Percentiles rank a stretch among this genome's conserved stretches.
Evolutionary conservation across 768 basidiomycete species (phyloP).

Genomic region (Tephrocybe rancida): DNA sequence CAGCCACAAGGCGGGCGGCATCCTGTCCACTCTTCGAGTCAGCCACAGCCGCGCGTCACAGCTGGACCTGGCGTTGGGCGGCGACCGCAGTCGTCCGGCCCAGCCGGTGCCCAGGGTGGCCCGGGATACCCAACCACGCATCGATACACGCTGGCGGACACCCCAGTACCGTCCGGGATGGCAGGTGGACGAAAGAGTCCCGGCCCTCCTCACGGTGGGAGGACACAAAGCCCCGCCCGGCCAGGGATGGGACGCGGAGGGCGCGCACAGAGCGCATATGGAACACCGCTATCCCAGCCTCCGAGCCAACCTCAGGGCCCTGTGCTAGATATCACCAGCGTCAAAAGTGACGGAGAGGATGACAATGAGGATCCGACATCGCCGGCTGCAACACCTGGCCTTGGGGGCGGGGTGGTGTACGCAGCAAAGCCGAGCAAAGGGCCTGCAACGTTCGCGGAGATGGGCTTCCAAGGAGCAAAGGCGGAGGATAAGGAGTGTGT

Average conservation of each 20-base stretch:
- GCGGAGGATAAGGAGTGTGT: slow-evolving; percentile 83
- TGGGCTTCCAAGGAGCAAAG: slow-evolving; percentile 84
- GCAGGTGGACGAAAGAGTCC: slow-evolving; percentile 18
- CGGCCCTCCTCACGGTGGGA: slow-evolving; percentile 17
- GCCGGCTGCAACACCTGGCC: slow-evolving; percentile 17
- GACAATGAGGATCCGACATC: slow-evolving; percentile 4
- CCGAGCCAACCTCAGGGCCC: slow-evolving; percentile 7
- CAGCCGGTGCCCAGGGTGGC: neutral
- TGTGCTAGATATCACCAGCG: slow-evolving; percentile 7
- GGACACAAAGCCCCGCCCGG: slow-evolving; percentile 14
- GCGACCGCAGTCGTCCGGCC: slow-evolving; percentile 16
- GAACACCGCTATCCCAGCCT: neutral
- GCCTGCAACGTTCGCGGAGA: slow-evolving; percentile 87
- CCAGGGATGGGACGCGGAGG: slow-evolving; percentile 13
- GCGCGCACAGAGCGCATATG: slow-evolving; percentile 5
- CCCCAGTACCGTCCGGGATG: slow-evolving; percentile 22
- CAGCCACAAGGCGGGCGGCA: slow-evolving; percentile 12
- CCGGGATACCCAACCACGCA: slow-evolving; percentile 38
- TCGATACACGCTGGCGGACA: slow-evolving; percentile 52
- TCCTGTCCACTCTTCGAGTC: slow-evolving; percentile 1
- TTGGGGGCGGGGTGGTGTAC: slow-evolving; percentile 24
- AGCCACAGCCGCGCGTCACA: slow-evolving; percentile 8
- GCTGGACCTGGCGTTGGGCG: slow-evolving; percentile 14
- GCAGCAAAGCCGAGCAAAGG: slow-evolving; percentile 32
- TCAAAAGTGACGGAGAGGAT: slow-evolving; percentile 3